These are phyloP conservation scores for Nymphaea thermarum DNA, from an alignment of 164 flowering plant genomes.

Conservation along the genomic window DNA sequence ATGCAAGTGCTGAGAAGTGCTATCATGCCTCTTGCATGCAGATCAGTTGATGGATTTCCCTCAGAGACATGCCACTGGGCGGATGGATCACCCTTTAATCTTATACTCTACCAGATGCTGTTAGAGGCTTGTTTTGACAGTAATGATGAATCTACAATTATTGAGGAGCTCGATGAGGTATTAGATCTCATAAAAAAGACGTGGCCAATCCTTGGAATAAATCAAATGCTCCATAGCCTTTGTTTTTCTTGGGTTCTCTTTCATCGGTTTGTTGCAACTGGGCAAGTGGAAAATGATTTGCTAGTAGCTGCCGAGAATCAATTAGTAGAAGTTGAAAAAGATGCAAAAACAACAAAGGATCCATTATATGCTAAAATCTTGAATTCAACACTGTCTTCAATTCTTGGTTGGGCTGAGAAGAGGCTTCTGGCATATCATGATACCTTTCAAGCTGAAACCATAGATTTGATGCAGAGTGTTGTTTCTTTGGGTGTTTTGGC, in stretches of 20 bases:
- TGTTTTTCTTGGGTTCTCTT: constrained; percentile 82
- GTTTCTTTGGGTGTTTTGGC: constrained; percentile 48
- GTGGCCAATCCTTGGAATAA: constrained; percentile 67
- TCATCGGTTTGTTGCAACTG: constrained; percentile 48
- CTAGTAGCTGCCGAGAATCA: constrained; percentile 54
- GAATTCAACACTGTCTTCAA: constrained; percentile 39
- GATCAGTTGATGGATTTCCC: constrained; percentile 46
- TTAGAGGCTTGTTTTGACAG: constrained; percentile 77
- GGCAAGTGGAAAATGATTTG: constrained; percentile 66
- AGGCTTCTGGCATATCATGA: constrained; percentile 73
- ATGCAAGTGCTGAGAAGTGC: constrained; percentile 45
- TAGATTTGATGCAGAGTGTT: constrained; percentile 42
- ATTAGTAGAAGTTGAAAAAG: constrained; percentile 55
- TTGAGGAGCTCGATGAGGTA: constrained; percentile 79
- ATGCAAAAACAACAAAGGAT: constrained; percentile 48
- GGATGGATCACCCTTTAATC: constrained; percentile 74
- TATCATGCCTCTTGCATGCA: constrained; percentile 64
- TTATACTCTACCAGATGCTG: constrained; percentile 57
- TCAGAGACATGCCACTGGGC: constrained; percentile 83
- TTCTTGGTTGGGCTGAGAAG: constrained; percentile 73
- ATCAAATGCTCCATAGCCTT: constrained; percentile 73
- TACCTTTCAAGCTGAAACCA: constrained; percentile 34
- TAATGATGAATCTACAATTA: constrained; percentile 48
- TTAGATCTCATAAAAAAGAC: constrained; percentile 43
- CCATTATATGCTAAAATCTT: constrained; percentile 37